Evolutionary conservation across 768 basidiomycete species (phyloP).

Genomic region (Obba rivulosa): DNA sequence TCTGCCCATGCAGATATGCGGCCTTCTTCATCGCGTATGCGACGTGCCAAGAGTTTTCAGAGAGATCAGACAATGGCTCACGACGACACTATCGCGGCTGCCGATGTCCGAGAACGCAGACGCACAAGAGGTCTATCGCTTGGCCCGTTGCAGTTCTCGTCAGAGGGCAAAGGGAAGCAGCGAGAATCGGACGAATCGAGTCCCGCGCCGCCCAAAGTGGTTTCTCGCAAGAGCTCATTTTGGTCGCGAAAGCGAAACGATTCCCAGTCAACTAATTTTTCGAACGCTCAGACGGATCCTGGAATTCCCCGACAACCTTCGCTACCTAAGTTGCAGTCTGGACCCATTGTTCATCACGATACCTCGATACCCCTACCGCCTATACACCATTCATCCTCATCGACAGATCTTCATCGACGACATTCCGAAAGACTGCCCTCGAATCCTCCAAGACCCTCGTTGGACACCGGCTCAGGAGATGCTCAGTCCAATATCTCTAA

Average conservation of each 20-base stretch:
- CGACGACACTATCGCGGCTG: constrained; percentile 13
- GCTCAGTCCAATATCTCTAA: constrained; percentile 4
- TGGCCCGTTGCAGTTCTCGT: constrained; percentile 36
- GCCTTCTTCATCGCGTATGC: constrained; percentile 23
- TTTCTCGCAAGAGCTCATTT: constrained; percentile 60
- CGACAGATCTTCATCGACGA: constrained; percentile 36
- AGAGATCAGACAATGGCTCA: constrained; percentile 28
- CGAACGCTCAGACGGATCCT: constrained; percentile 17
- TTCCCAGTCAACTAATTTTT: constrained; percentile 21
- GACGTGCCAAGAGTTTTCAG: constrained; percentile 51
- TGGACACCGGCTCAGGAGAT: constrained; percentile 4
- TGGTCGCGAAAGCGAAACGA: constrained; percentile 50
- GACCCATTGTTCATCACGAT: constrained; percentile 38
- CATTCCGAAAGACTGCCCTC: constrained; percentile 31
- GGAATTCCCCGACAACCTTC: constrained; percentile 24
- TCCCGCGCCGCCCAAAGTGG: constrained; percentile 31
- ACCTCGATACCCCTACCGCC: constrained; percentile 14
- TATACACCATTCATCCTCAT: constrained; percentile 18
- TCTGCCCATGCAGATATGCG: constrained; percentile 14
- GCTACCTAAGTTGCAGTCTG: constrained; percentile 35
- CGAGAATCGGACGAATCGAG: constrained; percentile 28
- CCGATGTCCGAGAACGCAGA: constrained; percentile 19
- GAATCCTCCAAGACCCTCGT: constrained; percentile 5
- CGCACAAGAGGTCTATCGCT: constrained; percentile 56
- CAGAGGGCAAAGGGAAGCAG: constrained; percentile 39